Evolutionary conservation across 225 moss, liverwort and hornwort genomes (phyloP).

Genomic region (Bryoerythrophyllum caledonicum): DNA sequence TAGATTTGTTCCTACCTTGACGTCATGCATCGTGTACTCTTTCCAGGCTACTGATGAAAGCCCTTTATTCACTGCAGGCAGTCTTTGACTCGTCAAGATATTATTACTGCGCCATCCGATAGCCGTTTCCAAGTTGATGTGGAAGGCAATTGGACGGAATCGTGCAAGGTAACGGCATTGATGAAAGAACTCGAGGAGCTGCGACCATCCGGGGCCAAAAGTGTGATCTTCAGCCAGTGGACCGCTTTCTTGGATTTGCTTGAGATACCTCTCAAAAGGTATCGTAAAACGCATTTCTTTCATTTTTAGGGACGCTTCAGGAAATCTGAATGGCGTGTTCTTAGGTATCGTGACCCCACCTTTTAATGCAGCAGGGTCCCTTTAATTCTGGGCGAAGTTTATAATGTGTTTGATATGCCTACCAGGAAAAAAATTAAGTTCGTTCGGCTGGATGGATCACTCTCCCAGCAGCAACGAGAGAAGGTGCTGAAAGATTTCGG

Average conservation of each 20-base stretch:
- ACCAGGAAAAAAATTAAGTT: slow-evolving; percentile 62
- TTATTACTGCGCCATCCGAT: slow-evolving; percentile 85
- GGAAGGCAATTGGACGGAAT: slow-evolving; percentile 81
- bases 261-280: slow-evolving; percentile 78
- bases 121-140: slow-evolving; percentile 88
- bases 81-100: slow-evolving; percentile 64
- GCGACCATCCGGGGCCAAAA: slow-evolving; percentile 62
- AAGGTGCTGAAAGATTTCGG: slow-evolving; percentile 75
- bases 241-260: slow-evolving; percentile 93
- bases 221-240: slow-evolving; percentile 92
- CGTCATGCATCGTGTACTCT: not conserved
- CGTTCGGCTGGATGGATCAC: slow-evolving; percentile 77
- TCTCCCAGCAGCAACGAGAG: slow-evolving; percentile 83
- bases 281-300: not conserved
- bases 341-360: not conserved
- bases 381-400: not conserved
- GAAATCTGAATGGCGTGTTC: not conserved
- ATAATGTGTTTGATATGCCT: slow-evolving; percentile 2
- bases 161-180: slow-evolving; percentile 81
- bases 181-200: slow-evolving; percentile 70
- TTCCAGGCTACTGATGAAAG: not conserved
- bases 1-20: not conserved
- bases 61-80: slow-evolving; percentile 49
- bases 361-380: not conserved
- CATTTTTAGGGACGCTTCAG: not conserved